Conservation (phyloP, 352 stramenopile species). For the Aphanomyces cochlioides region DNA sequence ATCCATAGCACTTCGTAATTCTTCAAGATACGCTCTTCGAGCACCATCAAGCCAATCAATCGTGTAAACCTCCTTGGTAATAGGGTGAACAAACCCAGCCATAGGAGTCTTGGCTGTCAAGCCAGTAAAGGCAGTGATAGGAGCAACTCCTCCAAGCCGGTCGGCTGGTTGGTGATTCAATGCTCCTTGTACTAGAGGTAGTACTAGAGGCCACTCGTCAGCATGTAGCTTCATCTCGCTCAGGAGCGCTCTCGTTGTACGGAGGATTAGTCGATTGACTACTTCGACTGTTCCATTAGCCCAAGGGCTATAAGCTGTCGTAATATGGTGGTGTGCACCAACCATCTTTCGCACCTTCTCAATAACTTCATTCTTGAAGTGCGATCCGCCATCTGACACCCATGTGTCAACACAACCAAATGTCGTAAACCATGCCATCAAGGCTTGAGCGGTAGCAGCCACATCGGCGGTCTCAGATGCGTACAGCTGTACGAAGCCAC, state of each 20-base stretch:
- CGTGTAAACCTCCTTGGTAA: constrained; percentile 9
- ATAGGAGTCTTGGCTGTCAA: constrained; percentile 15
- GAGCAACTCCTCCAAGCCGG: constrained; percentile 29
- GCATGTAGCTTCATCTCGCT: constrained; percentile 29
- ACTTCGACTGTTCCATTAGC: constrained; percentile 44
- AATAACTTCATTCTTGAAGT: constrained; percentile 41
- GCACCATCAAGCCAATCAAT: constrained; percentile 22
- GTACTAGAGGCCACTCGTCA: constrained; percentile 22
- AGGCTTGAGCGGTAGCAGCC: neutral
- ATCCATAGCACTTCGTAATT: constrained; percentile 1
- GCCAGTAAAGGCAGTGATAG: constrained; percentile 32
- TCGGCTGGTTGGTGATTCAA: constrained; percentile 32
- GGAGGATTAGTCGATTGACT: constrained; percentile 33
- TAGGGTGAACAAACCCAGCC: constrained; percentile 11
- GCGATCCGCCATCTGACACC: too few species aligned
- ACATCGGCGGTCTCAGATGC: neutral
- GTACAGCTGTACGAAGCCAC: neutral
- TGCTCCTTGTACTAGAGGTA: constrained; percentile 32
- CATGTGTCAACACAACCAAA: constrained; percentile 30
- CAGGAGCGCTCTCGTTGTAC: constrained; percentile 28
- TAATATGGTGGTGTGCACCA: too few species aligned
- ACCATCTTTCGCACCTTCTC: constrained; percentile 26
- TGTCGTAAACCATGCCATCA: constrained; percentile 34
- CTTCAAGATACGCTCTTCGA: constrained; percentile 9
- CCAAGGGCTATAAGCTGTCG: too few species aligned